Evolutionary conservation across 2,329 filamentous ascomycete genomes (phyloP).

Genomic region (Blastomyces silverae): DNA sequence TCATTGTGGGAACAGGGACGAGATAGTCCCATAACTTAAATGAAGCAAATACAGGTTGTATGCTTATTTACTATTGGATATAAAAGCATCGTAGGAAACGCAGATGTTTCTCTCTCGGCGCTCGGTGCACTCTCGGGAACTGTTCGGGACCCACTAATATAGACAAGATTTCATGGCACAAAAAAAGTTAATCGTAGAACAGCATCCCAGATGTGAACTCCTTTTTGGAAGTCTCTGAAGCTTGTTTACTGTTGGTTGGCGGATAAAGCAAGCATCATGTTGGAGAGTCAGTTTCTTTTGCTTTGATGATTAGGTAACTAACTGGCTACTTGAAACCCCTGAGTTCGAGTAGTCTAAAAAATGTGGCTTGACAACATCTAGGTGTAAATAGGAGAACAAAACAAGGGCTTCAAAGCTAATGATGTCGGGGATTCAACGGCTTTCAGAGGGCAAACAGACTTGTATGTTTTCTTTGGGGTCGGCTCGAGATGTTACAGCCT

Average conservation of each 20-base stretch:
- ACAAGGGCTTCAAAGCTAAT: not conserved
- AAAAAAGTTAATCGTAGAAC: not conserved
- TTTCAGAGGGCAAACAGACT: not conserved
- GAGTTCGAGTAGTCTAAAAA: not conserved
- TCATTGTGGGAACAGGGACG: slow-evolving; percentile 1
- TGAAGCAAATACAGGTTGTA: not conserved
- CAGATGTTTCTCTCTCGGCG: not conserved
- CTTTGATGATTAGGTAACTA: not conserved
- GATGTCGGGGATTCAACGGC: not conserved
- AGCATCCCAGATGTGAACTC: too few species aligned
- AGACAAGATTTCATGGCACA: not conserved
- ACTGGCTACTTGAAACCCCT: not conserved
- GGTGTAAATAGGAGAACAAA: not conserved
- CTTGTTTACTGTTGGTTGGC: not conserved
- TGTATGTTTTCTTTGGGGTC: not conserved
- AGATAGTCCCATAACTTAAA: not conserved
- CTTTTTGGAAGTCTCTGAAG: not conserved
- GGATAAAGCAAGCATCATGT: not conserved
- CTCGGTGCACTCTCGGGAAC: slow-evolving; percentile 2
- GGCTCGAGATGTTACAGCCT: not conserved
- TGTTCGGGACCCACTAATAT: not conserved
- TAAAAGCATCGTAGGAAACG: not conserved
- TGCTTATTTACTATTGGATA: not conserved
- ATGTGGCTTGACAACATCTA: not conserved
- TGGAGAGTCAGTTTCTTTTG: too few species aligned